phyloP scores from a whole-genome alignment of 2,329 filamentous ascomycete genomes.

The Xenosphaeropsis pyriputrescens region DNA sequence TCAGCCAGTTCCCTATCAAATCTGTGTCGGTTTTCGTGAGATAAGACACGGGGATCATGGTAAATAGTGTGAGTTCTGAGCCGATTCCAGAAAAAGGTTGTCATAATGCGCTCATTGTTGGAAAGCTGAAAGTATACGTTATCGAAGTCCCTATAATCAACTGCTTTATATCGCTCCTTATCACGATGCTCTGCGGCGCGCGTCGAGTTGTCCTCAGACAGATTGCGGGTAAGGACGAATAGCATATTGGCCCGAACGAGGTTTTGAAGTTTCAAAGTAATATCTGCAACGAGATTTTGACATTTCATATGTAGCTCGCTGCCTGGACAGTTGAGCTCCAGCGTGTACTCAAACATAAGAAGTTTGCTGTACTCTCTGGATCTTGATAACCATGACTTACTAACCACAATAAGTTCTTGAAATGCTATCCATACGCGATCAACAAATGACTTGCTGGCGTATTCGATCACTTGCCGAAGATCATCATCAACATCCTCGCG shows the following conservation, averaged over 20 bases:
- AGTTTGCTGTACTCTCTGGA: constrained; percentile 18
- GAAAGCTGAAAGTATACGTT: constrained; percentile 3
- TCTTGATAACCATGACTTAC: constrained; percentile 23
- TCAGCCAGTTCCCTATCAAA: too few species aligned
- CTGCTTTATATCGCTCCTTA: constrained; percentile 1
- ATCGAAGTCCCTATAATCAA: constrained; percentile 2
- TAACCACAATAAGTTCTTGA: constrained; percentile 16
- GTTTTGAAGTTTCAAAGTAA: constrained; percentile 8
- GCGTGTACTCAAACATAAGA: too few species aligned
- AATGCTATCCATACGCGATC: constrained; percentile 26
- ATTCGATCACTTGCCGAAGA: constrained; percentile 39
- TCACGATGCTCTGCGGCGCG: constrained; percentile 4
- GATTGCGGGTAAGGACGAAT: too few species aligned
- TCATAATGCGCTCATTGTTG: constrained; percentile 14
- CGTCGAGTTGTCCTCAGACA: not conserved
- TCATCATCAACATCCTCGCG: constrained; percentile 35
- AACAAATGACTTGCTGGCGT: constrained; percentile 37
- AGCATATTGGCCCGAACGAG: constrained; percentile 12
- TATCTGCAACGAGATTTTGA: too few species aligned
- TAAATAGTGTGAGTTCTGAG: not conserved
- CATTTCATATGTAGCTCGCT: too few species aligned
- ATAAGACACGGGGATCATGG: not conserved
- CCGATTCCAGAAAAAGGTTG: constrained; percentile 16
- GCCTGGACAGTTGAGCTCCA: too few species aligned
- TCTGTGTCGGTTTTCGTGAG: too few species aligned